phyloP scores from a whole-genome alignment of 768 basidiomycete species.

The Clavulina sp. region DNA sequence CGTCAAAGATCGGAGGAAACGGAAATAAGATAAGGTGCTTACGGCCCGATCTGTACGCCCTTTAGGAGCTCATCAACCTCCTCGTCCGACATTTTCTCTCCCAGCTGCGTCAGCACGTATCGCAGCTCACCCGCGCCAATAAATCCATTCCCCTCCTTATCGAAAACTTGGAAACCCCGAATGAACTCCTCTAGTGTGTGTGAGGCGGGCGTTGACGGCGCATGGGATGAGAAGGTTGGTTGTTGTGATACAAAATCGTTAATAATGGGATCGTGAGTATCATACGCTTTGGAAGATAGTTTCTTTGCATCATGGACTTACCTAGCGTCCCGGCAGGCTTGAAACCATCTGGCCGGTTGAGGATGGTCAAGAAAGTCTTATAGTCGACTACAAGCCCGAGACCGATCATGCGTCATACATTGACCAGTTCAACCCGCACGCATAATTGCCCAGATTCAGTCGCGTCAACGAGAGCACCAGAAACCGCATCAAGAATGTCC shows the following conservation, averaged over 20 bases:
- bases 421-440: no score
- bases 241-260: constrained; percentile 2
- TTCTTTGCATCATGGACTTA: constrained; percentile 28
- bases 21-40: constrained; percentile 17
- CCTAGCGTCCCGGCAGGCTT: constrained; percentile 94
- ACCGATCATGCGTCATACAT: no score
- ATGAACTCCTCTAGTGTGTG: constrained; percentile 92
- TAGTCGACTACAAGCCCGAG: constrained; percentile 64
- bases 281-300: no score
- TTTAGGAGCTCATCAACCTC: constrained; percentile 97
- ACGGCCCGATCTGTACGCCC: constrained; percentile 83
- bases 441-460: no score
- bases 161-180: constrained; percentile 97
- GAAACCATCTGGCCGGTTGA: constrained; percentile 92
- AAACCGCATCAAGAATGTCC: background rate
- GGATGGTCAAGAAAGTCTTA: constrained; percentile 73
- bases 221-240: constrained; percentile 1
- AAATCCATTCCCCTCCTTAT: constrained; percentile 86
- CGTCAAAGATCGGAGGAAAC: background rate
- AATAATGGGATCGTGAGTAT: no score
- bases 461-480: no score
- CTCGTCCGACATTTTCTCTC: constrained; percentile 95
- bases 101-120: constrained; percentile 88
- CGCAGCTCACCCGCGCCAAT: constrained; percentile 79
- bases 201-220: no score